Percentiles rank a stretch among this genome's conserved stretches.
Evolutionary conservation across 1,284 basidiomycete species (phyloP).

Genomic region (Moesziomyces globuligerus): DNA sequence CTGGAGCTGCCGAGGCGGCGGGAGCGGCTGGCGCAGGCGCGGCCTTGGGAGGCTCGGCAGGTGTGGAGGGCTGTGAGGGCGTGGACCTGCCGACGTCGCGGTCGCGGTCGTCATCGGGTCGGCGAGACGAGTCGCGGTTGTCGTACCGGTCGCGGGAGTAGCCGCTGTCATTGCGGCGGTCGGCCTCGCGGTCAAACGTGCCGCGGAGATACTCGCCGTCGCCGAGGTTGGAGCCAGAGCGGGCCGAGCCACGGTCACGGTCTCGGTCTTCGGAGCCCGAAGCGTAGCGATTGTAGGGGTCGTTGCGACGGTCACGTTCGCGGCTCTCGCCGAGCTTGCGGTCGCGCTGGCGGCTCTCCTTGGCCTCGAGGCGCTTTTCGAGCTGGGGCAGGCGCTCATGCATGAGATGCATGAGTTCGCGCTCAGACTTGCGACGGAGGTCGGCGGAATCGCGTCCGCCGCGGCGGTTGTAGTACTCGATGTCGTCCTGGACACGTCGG

Average conservation of each 20-base stretch:
- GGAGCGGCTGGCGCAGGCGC: conserved; percentile 68
- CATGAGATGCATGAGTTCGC: conserved; percentile 85
- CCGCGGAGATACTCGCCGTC: conserved; percentile 57
- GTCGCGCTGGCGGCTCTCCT: conserved; percentile 82
- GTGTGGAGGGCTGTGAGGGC: conserved; percentile 65
- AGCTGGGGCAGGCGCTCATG: conserved; percentile 92
- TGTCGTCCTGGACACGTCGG: conserved; percentile 87
- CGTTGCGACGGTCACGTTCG: conserved; percentile 85
- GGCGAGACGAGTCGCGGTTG: conserved; percentile 54
- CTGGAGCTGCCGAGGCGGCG: conserved; percentile 70
- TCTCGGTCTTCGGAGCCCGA: conserved; percentile 36
- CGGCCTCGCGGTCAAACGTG: conserved; percentile 59
- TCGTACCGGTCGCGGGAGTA: conserved; percentile 68
- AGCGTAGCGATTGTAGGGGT: conserved; percentile 69
- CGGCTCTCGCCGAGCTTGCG: conserved; percentile 69
- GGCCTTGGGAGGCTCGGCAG: conserved; percentile 53
- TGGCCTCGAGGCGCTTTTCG: conserved; percentile 82
- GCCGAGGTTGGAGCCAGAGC: conserved; percentile 25
- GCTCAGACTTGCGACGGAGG: conserved; percentile 85
- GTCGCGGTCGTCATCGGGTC: conserved; percentile 45
- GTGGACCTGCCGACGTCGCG: conserved; percentile 68
- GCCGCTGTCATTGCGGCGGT: conserved; percentile 45
- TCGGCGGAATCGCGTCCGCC: conserved; percentile 80
- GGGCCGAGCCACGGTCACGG: conserved; percentile 24
- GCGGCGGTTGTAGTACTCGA: conserved; percentile 84